These are phyloP conservation scores for Neocallimastix lanati DNA, from an alignment of 192 early-diverging fungal genomes.

Conservation along the genomic window DNA sequence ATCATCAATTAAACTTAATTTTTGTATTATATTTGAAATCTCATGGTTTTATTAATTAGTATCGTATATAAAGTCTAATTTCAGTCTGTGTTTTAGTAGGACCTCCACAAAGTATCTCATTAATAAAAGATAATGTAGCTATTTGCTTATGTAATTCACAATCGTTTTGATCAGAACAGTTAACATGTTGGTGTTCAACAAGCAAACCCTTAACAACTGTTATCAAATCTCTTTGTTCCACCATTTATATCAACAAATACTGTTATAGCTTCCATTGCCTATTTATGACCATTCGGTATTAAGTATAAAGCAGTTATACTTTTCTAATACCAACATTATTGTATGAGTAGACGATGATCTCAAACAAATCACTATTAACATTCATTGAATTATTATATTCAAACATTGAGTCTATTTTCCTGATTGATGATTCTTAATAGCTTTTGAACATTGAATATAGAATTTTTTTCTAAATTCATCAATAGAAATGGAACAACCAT, in stretches of 20 bases:
- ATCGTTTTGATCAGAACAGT: neutral
- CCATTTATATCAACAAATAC: slow-evolving; percentile 9
- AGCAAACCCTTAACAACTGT: slow-evolving; percentile 10
- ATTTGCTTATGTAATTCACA: slow-evolving; percentile 11
- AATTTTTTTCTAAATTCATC: slow-evolving; percentile 32
- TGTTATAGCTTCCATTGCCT: slow-evolving; percentile 24
- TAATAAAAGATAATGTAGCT: slow-evolving; percentile 32
- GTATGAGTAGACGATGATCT: slow-evolving; percentile 19
- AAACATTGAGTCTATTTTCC: slow-evolving; percentile 26
- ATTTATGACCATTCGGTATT: slow-evolving; percentile 25
- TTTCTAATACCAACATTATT: slow-evolving; percentile 22
- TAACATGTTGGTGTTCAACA: neutral
- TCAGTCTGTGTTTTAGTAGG: slow-evolving; percentile 12
- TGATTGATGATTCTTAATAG: slow-evolving; percentile 37
- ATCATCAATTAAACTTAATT: slow-evolving; percentile 19
- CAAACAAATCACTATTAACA: slow-evolving; percentile 24
- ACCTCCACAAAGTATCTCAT: slow-evolving; percentile 30
- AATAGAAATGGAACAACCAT: slow-evolving; percentile 2
- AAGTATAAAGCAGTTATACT: slow-evolving; percentile 31
- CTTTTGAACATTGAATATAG: slow-evolving; percentile 32
- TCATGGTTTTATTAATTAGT: slow-evolving; percentile 27
- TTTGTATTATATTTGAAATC: slow-evolving; percentile 16
- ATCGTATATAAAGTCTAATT: slow-evolving; percentile 26
- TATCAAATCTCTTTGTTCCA: slow-evolving; percentile 21
- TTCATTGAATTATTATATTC: slow-evolving; percentile 18